A percentile compares a stretch with the other conserved stretches of the same genome.
Evolutionary conservation across 805 yeast genomes (phyloP).

Genomic region (Phaffomyces opuntiae): DNA sequence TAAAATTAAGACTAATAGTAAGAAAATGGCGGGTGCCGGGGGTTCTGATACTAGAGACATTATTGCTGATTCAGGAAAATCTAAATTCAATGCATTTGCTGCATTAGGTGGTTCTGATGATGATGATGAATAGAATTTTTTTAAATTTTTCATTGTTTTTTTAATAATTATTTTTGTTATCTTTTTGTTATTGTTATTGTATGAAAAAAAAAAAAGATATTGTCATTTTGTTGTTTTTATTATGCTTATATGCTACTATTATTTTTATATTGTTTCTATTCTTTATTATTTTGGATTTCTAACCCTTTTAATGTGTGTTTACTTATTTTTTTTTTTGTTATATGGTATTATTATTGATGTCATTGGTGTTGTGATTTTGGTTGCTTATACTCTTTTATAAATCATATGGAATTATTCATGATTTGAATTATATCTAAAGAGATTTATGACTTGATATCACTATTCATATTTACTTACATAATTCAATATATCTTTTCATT

Average conservation of each 20-base stretch:
- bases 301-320: too few relatives aligned
- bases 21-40: slow-evolving; percentile 66
- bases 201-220: too few relatives aligned
- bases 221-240: not conserved
- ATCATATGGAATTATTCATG: too few relatives aligned
- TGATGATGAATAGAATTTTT: slow-evolving; percentile 3
- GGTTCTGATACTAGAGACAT: slow-evolving; percentile 70
- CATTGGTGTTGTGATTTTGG: too few relatives aligned
- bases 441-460: too few relatives aligned
- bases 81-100: slow-evolving; percentile 73
- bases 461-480: too few relatives aligned
- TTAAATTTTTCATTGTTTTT: not conserved
- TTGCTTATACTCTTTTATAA: too few relatives aligned
- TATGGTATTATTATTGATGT: too few relatives aligned
- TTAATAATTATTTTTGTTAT: not conserved
- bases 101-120: slow-evolving; percentile 41
- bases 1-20: slow-evolving; percentile 63
- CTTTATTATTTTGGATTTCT: not conserved
- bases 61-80: slow-evolving; percentile 58
- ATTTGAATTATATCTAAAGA: too few relatives aligned
- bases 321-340: not conserved
- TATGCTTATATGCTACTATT: not conserved
- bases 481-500: too few relatives aligned
- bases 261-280: not conserved
- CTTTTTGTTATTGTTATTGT: not conserved